Evolutionary conservation across 345 rosid genomes (phyloP), one percentile per base, ranked within the genome.

Genomic region (Boechera retrofracta): DNA sequence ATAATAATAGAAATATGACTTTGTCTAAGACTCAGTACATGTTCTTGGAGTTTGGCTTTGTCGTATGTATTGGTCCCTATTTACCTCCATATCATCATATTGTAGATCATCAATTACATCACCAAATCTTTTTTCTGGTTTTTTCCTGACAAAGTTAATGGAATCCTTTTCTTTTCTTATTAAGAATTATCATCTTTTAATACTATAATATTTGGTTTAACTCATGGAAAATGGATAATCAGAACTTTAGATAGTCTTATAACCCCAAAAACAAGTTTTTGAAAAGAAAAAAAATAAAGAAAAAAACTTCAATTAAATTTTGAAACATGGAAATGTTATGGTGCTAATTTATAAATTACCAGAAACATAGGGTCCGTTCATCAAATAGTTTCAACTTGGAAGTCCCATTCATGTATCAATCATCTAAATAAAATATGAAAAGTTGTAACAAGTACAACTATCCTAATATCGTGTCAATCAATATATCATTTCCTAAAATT

Each of bases 391-490:
- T 4, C 36, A 69, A 44, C 31, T 39, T 21, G 24, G 24, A 8
- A 39, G 44, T 39, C 44, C 12, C 44, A 64, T 47, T 45, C 55
- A 18, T 31, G 70, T 9, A 47, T 16, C 44, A 58, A 66, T 48
- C 42, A 64, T 45, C 9, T 42, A 4, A 64, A 44, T 15, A 44
- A 42, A 42, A 33, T 58, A 58, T n/a, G 42, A n/a, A n/a, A n/a
- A n/a, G 4, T 33, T 21, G 9, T 39, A 61, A 21, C 66, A 62
- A 49, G 10, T n/a, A 49, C 2, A 53, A 9, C 41, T 32, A 58
- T 33, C 26, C 35, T 6, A 10, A 16, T n/a, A 47, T 16, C 56
- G 56, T 48, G 70, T 65, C 42, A 48, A 66, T 32, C 44, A 31
- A 32, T n/a, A 2, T 1, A 32, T 18, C 56, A 18, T n/a, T 16